Evolutionary conservation across 2,329 filamentous ascomycete species (phyloP), one percentile per base, ranked within the genome.

Genomic region (Penicillium sp.): DNA sequence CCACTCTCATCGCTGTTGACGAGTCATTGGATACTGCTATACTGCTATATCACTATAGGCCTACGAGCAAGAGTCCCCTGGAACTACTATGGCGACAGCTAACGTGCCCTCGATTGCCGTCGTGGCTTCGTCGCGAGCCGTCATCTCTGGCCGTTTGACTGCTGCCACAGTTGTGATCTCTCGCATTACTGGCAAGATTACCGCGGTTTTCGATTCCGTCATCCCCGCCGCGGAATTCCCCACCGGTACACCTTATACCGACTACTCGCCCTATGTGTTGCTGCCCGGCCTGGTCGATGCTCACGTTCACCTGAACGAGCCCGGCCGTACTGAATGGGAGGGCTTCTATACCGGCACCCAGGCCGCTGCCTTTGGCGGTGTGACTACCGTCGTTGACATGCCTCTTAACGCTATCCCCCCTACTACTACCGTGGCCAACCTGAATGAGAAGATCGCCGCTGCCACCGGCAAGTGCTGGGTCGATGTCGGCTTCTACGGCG

Each of bases 361-460:
- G 59, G 93, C 93, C 27, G 93, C 93, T 3, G 93, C 93, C 9
- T 94, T 91, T 59, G 93, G 93, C 32, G 93, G 93, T 60, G 93
- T 97, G 22, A 98, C 93, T 4, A 97, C 93, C 0, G 89, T 98
- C 8, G 76, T 98, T 62, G 93, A 97, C 70, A 98, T 98, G 93
- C 93, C 93, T 27, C 71, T 97, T 52, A 98, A 98, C 71, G 89
- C 91, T 40, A 95, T 98, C 44, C 93, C 93, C 28, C 93, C 93
- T 0, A 98, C 93, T 0, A 97, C 91, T 8, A 97, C 91, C 0
- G 77, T 97, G 3, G 75, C 77, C 14, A 88, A 86, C 6, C 79
- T 98, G 57, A 77, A 85, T 51, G 86, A 89, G 73, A 98, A 98
- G 76, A 76, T 95, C 38, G 79, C 80, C 23, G 93, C 93, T 20